Percentiles rank a stretch among this genome's conserved stretches.
Evolutionary conservation across 805 yeast species (phyloP).

Genomic region (Naumovozyma dairenensis): DNA sequence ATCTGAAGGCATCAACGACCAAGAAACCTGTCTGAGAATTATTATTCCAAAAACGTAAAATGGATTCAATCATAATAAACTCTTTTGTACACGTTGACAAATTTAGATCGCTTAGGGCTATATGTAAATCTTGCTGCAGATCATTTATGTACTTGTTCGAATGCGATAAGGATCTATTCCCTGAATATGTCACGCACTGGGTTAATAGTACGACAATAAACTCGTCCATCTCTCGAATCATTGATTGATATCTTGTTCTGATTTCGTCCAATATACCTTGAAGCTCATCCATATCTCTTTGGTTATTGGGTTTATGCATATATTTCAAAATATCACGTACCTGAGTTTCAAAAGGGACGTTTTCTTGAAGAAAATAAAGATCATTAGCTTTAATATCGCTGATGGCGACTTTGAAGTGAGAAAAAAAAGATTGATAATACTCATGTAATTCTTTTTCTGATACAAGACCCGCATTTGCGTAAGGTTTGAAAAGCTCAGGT

Average conservation of each 20-base stretch:
- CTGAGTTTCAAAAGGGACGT: conserved; percentile 25
- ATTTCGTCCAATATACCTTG: conserved; percentile 17
- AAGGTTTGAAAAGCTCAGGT: conserved; percentile 40
- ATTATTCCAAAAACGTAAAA: conserved; percentile 49
- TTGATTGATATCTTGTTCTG: conserved; percentile 13
- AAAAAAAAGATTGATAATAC: conserved; percentile 25
- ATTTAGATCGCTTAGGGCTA: neutral
- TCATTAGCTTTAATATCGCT: conserved; percentile 20
- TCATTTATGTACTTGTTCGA: conserved; percentile 43
- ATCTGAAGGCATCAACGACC: conserved; percentile 39
- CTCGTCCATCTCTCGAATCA: conserved; percentile 29
- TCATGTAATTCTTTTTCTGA: conserved; percentile 21
- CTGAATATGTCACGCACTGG: conserved; percentile 67
- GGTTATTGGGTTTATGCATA: conserved; percentile 17
- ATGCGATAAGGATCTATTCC: conserved; percentile 77
- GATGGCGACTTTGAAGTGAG: conserved; percentile 11
- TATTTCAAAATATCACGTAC: conserved; percentile 28
- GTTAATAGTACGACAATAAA: conserved; percentile 50
- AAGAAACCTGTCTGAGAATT: conserved; percentile 52
- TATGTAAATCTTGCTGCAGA: conserved; percentile 25
- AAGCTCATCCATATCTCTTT: conserved; percentile 16
- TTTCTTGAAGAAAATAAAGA: conserved; percentile 28
- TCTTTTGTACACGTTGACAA: conserved; percentile 19
- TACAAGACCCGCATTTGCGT: conserved; percentile 33
- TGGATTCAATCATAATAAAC: conserved; percentile 39